Base-by-base conservation (phyloP, 2,329 filamentous ascomycete genomes). In the Pochonia chlamydosporia region DNA sequence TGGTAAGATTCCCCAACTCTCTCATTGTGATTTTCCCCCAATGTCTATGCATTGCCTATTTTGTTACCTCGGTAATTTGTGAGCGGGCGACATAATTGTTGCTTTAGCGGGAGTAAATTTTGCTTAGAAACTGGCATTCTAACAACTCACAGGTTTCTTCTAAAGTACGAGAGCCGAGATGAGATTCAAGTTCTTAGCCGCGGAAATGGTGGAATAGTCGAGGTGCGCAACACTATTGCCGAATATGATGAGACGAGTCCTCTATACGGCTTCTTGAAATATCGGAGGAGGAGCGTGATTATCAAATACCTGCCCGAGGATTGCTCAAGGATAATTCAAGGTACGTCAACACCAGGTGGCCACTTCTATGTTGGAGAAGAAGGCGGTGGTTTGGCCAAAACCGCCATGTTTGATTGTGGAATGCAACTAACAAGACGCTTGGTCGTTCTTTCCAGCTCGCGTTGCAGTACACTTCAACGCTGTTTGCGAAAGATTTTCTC, bases 261-360 rank as follows among this genome's bases (percentile, higher is more conserved):
- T 20, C 73, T 99, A 41, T 99, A 95, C 62, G 93, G 93, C 45
- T 89, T 96, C 63, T 71, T 99, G 56, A 84, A 88, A 58, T 97
- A 96, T 67, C 79, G 92, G 48, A 83, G 91, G 62, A 82, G 90
- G 63, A 96, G 90, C 67, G 87, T 97, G 42, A 71, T 99, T 50
- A 79, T 99, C 65, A 96, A 93, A 71, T 96, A 93, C 65, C 78
- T 96, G 52, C 93, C 92, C 1, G 89, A 95, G 50, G 88, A 85
- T 50, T 92, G 91, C 55, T 97, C 93, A 53, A 81, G 93, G 59
- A 74, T 99, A 47, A 75, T 99, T 46, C 88, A 96, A 87, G 93
- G 93, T 96, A 69, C 42, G 24, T 45, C 40, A 50, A 16, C 21
- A 51, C 21, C 16, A 10, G 16, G 10, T 26, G n/a, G 18, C 37